A percentile compares a stretch with the other conserved stretches of the same genome.
Evolutionary conservation across 345 rosid species (phyloP).

Genomic region (Hibiscus mutabilis): DNA sequence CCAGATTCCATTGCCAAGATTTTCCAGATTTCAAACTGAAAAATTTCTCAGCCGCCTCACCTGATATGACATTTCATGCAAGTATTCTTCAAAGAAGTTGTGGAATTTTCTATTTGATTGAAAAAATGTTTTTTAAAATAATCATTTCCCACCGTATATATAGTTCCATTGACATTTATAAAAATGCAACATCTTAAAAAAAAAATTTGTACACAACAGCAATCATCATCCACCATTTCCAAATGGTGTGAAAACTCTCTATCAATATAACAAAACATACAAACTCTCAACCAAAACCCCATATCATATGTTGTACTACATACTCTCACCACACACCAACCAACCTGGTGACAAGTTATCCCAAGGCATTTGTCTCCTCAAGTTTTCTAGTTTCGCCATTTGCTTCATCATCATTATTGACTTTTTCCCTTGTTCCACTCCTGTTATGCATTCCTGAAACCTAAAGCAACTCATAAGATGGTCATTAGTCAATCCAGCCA

Average conservation of each 20-base stretch:
- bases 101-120: slow-evolving; percentile 2
- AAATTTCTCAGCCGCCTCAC: neutral
- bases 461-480: slow-evolving; percentile 72
- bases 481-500: slow-evolving; percentile 69
- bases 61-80: neutral
- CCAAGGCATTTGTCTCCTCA: slow-evolving; percentile 6
- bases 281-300: neutral
- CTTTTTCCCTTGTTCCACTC: slow-evolving; percentile 30
- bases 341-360: neutral
- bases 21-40: neutral
- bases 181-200: too few relatives aligned
- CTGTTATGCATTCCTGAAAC: slow-evolving; percentile 50
- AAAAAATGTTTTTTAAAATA: neutral
- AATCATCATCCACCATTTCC: neutral
- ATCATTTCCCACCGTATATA: neutral
- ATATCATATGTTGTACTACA: neutral
- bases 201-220: neutral
- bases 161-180: neutral
- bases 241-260: neutral
- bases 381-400: slow-evolving; percentile 12
- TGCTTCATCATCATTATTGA: neutral
- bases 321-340: neutral
- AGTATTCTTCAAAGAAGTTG: neutral
- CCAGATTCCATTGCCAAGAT: neutral
- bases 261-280: neutral